phyloP scores from a whole-genome alignment of 495 filamentous ascomycete genomes.

The Bathelium albidoporum region DNA sequence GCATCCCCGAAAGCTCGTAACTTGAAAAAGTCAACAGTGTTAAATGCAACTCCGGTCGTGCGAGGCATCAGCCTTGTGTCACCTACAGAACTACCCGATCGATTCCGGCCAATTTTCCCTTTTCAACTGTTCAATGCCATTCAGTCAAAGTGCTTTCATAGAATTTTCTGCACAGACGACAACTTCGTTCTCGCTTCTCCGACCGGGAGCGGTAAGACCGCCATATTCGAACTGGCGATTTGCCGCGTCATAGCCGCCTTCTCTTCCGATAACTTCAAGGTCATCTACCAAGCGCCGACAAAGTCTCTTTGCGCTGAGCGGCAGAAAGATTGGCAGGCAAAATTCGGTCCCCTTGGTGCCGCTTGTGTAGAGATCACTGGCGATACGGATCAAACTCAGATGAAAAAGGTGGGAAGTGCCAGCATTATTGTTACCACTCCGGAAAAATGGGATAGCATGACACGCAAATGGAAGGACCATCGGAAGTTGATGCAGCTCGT shows the following conservation, averaged over 20 bases:
- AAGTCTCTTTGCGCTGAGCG: constrained; percentile 87
- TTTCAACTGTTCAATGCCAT: constrained; percentile 83
- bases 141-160: constrained; percentile 76
- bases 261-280: constrained; percentile 67
- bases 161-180: constrained; percentile 61
- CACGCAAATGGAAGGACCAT: constrained; percentile 91
- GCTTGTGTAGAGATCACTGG: constrained; percentile 82
- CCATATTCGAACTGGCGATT: constrained; percentile 82
- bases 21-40: not conserved
- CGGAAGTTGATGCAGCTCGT: constrained; percentile 71
- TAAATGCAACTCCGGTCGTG: constrained; percentile 37
- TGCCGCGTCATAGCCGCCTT: constrained; percentile 59
- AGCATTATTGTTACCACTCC: constrained; percentile 93
- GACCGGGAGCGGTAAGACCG: constrained; percentile 91
- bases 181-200: constrained; percentile 86
- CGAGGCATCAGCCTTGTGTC: constrained; percentile 67
- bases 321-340: constrained; percentile 72
- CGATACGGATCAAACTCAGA: constrained; percentile 69
- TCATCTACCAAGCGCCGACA: constrained; percentile 90
- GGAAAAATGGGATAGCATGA: constrained; percentile 98
- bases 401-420: constrained; percentile 65
- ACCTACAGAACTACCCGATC: constrained; percentile 65
- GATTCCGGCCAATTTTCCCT: constrained; percentile 63
- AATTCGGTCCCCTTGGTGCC: constrained; percentile 66
- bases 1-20: not conserved